Percentiles rank a stretch among this genome's conserved stretches.
Evolutionary conservation across 73 alveolate species (phyloP).

Genomic region (Paramecium pentaurelia): DNA sequence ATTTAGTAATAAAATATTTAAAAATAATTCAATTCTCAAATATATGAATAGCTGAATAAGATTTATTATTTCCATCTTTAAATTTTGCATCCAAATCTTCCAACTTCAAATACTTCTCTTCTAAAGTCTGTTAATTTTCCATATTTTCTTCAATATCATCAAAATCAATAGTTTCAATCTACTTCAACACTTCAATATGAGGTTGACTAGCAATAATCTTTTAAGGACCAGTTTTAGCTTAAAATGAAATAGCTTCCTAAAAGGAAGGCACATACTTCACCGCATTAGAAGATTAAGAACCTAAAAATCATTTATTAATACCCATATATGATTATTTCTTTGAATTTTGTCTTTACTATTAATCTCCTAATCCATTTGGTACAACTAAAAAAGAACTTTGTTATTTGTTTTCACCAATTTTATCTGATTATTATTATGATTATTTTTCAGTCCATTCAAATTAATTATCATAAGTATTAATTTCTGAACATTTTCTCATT

Average conservation of each 20-base stretch:
- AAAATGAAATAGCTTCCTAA: background rate
- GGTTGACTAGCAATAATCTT: constrained; percentile 13
- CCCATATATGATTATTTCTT: constrained; percentile 27
- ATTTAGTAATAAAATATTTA: background rate
- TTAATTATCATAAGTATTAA: background rate
- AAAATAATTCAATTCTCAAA: background rate
- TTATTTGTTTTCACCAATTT: background rate
- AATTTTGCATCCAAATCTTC: background rate
- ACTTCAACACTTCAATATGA: background rate
- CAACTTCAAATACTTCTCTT: background rate
- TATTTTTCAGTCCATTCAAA: constrained; percentile 27
- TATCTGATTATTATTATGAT: background rate
- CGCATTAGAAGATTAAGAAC: constrained; percentile 4
- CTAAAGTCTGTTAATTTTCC: background rate
- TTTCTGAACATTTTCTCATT: background rate
- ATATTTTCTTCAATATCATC: constrained; percentile 44
- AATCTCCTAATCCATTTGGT: background rate
- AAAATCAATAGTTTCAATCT: constrained; percentile 24
- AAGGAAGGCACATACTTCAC: constrained; percentile 23
- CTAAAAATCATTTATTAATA: background rate
- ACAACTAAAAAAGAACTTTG: constrained; percentile 31
- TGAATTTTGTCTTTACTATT: background rate
- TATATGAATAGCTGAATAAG: background rate
- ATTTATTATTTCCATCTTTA: background rate
- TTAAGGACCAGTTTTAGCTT: background rate